These are phyloP conservation scores for Raphanus sativus DNA, from an alignment of 345 rosid species.

Conservation along the genomic window DNA sequence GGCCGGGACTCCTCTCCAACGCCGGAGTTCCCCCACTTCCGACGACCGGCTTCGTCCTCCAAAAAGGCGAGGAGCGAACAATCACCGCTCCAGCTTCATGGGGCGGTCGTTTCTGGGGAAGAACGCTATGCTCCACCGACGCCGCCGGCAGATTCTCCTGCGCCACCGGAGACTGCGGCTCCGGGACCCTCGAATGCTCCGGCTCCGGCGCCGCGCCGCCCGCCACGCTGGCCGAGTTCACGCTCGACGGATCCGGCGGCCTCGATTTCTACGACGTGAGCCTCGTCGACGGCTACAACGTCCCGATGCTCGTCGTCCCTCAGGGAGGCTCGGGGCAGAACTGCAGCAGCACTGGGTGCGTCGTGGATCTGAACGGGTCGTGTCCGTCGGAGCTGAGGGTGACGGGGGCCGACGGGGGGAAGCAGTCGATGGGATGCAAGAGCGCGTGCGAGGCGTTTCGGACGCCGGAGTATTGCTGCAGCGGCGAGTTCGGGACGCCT, in stretches of 20 bases:
- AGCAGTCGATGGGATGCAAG: slow-evolving; percentile 64
- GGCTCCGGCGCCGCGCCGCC: slow-evolving; percentile 83
- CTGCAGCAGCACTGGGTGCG: slow-evolving; percentile 76
- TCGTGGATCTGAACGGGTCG: slow-evolving; percentile 65
- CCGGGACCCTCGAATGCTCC: slow-evolving; percentile 67
- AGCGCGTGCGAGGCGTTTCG: slow-evolving; percentile 90
- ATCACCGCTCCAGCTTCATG: slow-evolving; percentile 74
- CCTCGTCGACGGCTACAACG: slow-evolving; percentile 92
- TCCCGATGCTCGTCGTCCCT: slow-evolving; percentile 77
- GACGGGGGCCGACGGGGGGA: slow-evolving; percentile 41
- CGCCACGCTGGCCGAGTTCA: slow-evolving; percentile 83
- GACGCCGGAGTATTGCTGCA: slow-evolving; percentile 81
- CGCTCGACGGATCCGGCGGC: slow-evolving; percentile 69
- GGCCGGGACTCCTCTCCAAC: slow-evolving; percentile 88
- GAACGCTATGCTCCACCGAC: slow-evolving; percentile 72
- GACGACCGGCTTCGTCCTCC: slow-evolving; percentile 80
- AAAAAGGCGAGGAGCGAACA: slow-evolving; percentile 54
- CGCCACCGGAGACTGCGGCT: slow-evolving; percentile 84
- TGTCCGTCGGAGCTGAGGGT: slow-evolving; percentile 87
- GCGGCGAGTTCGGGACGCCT: slow-evolving; percentile 65
- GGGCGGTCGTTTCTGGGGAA: slow-evolving; percentile 95
- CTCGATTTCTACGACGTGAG: slow-evolving; percentile 84
- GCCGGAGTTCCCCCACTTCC: slow-evolving; percentile 68
- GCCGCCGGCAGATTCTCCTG: slow-evolving; percentile 63
- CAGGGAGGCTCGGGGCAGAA: slow-evolving; percentile 73